Evolutionary conservation across 2,329 filamentous ascomycete genomes (phyloP), one percentile per base, ranked within the genome.

Genomic region (Hortaea werneckii): DNA sequence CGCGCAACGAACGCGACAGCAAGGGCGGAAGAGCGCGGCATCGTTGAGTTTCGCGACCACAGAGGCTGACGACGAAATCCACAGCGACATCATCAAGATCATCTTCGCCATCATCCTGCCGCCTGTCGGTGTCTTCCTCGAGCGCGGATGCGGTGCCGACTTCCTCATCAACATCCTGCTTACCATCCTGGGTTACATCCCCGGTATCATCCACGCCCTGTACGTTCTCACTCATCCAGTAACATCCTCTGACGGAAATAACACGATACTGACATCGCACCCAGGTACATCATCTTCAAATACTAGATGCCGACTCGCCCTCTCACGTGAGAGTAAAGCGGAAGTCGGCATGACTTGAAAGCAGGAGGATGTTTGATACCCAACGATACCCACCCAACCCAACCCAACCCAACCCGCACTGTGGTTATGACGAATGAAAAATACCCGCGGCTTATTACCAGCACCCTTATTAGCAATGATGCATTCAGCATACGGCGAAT

Each of bases 131-230:
- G 88, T 95, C 66, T 92, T 94, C 78, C 85, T 95, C 58, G 88
- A 95, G 82, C 81, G 84, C 58, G 88, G 88, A 61, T 94, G 88
- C 72, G 83, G 83, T 65, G 80, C 82, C 56, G 86, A 94, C 66
- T 75, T 95, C 62, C 75, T 90, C 69, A 94, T 95, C 79, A 94
- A 94, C 82, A 86, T 94, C 69, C 77, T 88, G 62, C 73, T 94
- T 70, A 94, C 87, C 58, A 79, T 54, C 41, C 44, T 58, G 58
- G 80, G 78, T 68, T 82, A 79, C 67, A 65, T 66, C 50, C 64
- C 61, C 37, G 54, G 87, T 68, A 89, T 94, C 72, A 87, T 94
- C 67, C 88, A 95, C 75, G 88, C 88, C 51, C 72, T 94, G 73
- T 94, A 80, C 54, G 79, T 78, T 34, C n/a, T 37, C n/a, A 10